Percentiles rank a stretch among this genome's conserved stretches.
phyloP scores from a whole-genome alignment of 352 stramenopile genomes.

The Pythium brassicae region DNA sequence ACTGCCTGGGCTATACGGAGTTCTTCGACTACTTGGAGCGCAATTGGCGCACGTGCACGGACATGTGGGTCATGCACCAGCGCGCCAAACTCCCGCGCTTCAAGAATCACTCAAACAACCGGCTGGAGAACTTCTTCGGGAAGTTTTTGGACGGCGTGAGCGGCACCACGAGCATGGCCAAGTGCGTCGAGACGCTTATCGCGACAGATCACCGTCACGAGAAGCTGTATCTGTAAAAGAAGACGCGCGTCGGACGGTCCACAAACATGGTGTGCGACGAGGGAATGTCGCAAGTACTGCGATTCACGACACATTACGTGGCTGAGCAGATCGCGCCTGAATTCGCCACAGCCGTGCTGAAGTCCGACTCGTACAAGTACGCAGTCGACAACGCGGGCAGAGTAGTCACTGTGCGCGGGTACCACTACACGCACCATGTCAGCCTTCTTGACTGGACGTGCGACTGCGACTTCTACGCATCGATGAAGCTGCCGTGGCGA shows the following conservation, averaged over 20 bases:
- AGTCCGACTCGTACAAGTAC: neutral
- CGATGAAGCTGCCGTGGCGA: too few relatives aligned
- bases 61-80: slow-evolving; percentile 22
- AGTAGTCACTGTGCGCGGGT: too few relatives aligned
- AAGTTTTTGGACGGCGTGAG: slow-evolving; percentile 6
- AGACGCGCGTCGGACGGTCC: slow-evolving; percentile 1
- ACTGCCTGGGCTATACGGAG: neutral
- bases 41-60: slow-evolving; percentile 21
- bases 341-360: neutral
- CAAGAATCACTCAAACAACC: slow-evolving; percentile 18
- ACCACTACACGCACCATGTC: too few relatives aligned
- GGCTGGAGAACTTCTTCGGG: slow-evolving; percentile 12
- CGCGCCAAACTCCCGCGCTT: slow-evolving; percentile 14
- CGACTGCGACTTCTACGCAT: too few relatives aligned
- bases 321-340: slow-evolving; percentile 9
- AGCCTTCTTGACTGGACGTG: too few relatives aligned
- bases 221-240: slow-evolving; percentile 14
- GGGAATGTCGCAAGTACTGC: slow-evolving; percentile 17
- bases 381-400: neutral
- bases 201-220: neutral
- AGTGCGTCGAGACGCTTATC: slow-evolving; percentile 5
- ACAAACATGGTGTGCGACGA: slow-evolving; percentile 17
- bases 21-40: slow-evolving; percentile 21
- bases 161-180: slow-evolving; percentile 6
- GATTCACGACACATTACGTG: slow-evolving; percentile 16